Evolutionary conservation across 73 alveolate genomes (phyloP).

Genomic region (Blepharisma stoltei): DNA sequence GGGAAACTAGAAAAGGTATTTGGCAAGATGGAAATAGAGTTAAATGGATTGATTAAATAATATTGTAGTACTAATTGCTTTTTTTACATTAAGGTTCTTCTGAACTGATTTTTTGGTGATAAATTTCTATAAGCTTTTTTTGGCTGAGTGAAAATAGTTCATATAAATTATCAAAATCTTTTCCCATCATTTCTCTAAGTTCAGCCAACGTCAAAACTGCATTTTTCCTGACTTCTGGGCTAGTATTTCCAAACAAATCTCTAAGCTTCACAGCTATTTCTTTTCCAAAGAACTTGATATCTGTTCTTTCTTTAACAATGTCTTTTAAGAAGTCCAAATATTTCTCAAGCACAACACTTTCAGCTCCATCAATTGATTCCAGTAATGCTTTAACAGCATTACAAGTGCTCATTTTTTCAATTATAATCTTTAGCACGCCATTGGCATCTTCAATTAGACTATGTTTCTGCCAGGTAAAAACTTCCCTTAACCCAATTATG

Average conservation of each 20-base stretch:
- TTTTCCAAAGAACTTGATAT: constrained; percentile 22
- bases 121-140: constrained; percentile 14
- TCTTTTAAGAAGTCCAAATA: not conserved
- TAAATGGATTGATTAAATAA: constrained; percentile 32
- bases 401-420: constrained; percentile 20
- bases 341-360: not conserved
- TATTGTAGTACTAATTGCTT: too few species aligned
- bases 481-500: not conserved
- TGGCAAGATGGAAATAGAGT: constrained; percentile 39
- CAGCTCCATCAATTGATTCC: not conserved
- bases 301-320: constrained; percentile 8
- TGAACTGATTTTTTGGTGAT: constrained; percentile 12
- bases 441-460: not conserved
- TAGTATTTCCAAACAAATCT: constrained; percentile 21
- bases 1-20: constrained; percentile 30
- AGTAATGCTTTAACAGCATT: constrained; percentile 11
- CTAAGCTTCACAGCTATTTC: not conserved
- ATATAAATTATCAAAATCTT: not conserved
- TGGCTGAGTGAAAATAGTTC: not conserved
- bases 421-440: not conserved
- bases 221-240: constrained; percentile 26
- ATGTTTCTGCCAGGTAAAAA: not conserved
- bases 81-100: not conserved
- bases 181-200: not conserved
- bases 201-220: constrained; percentile 19